These are phyloP conservation scores for Scheffersomyces parashehatae DNA, from an alignment of 1,139 yeast genomes.

Conservation along the genomic window DNA sequence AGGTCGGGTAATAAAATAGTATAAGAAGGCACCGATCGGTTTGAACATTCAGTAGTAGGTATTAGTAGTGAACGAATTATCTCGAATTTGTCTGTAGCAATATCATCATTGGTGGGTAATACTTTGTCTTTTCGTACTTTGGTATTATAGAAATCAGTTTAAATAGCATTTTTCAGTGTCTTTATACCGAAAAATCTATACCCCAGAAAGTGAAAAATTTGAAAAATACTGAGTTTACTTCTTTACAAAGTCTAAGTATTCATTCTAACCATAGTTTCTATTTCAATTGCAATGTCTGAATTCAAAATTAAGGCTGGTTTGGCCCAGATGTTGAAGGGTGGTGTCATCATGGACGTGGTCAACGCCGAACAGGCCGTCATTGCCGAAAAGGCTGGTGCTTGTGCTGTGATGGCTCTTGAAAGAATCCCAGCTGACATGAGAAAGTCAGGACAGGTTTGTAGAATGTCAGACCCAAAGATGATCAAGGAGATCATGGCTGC, in stretches of 20 bases:
- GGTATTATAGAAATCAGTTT: no score
- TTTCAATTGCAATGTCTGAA: conserved; percentile 31
- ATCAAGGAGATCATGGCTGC: conserved; percentile 74
- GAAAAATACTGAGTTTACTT: no score
- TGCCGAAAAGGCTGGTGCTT: conserved; percentile 86
- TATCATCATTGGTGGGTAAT: no score
- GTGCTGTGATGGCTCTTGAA: conserved; percentile 90
- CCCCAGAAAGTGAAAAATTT: neutral
- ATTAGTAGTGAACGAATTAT: no score
- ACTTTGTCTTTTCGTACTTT: no score
- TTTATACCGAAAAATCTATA: neutral
- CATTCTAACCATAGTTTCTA: neutral
- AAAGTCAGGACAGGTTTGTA: conserved; percentile 78
- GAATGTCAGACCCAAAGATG: conserved; percentile 88
- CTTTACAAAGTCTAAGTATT: no score
- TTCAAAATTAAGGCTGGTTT: conserved; percentile 76
- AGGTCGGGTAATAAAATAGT: no score
- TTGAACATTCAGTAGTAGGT: no score
- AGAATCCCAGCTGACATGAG: conserved; percentile 87
- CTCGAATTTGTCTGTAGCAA: no score
- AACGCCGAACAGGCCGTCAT: conserved; percentile 52
- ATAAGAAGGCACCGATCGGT: no score
- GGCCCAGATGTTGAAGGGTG: conserved; percentile 86
- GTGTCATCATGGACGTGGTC: conserved; percentile 57
- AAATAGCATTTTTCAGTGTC: neutral